phyloP scores from a whole-genome alignment of 208 protist genomes.

The Leishmania amazonensis region DNA sequence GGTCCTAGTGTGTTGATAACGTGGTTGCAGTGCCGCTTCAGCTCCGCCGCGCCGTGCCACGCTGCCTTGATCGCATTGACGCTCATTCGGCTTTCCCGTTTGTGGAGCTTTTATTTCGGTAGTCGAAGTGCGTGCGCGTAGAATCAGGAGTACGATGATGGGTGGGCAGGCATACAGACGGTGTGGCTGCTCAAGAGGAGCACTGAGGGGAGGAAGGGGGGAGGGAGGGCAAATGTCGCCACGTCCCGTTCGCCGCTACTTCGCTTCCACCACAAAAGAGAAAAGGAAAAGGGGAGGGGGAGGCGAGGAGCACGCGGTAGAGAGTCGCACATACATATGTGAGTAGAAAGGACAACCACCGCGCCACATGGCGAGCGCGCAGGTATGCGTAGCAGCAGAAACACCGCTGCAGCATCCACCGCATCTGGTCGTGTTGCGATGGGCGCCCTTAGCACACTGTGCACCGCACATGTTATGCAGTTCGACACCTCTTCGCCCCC shows the following conservation, averaged over 20 bases:
- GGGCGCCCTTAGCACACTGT: not conserved
- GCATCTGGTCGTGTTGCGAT: not conserved
- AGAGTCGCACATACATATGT: not conserved
- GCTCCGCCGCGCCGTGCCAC: conserved; percentile 45
- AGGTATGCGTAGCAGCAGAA: not conserved
- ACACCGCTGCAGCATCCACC: not conserved
- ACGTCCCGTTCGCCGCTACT: not conserved
- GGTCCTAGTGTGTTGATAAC: conserved; percentile 83
- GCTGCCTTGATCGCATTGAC: conserved; percentile 14
- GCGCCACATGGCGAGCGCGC: not conserved
- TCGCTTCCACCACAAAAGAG: not conserved
- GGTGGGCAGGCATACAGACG: not conserved
- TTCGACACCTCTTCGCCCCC: not conserved
- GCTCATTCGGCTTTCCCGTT: not conserved
- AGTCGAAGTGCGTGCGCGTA: not conserved
- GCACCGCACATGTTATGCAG: not conserved
- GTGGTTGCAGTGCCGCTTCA: conserved; percentile 79
- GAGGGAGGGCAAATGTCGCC: not conserved
- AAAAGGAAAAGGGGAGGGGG: not conserved
- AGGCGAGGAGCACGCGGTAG: not conserved
- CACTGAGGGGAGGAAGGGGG: not conserved
- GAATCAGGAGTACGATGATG: not conserved
- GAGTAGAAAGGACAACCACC: not conserved
- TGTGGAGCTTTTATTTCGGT: not conserved
- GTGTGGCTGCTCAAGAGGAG: not conserved